Evolutionary conservation across 352 stramenopile species (phyloP).

Genomic region (Globisporangium perplexum): DNA sequence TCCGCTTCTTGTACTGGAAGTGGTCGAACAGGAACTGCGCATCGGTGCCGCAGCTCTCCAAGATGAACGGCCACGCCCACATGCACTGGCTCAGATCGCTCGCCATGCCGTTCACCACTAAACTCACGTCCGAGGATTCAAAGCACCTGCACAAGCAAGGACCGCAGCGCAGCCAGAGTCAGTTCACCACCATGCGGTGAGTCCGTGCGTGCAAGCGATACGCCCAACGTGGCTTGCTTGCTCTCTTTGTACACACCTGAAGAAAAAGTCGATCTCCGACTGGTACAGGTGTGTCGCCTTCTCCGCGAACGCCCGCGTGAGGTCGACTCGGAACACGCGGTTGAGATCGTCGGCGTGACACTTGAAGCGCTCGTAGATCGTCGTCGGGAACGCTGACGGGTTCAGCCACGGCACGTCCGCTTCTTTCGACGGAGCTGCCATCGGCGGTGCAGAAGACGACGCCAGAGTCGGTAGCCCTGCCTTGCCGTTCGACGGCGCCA

Average conservation of each 20-base stretch:
- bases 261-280: conserved; percentile 63
- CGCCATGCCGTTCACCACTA: conserved; percentile 76
- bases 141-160: conserved; percentile 33
- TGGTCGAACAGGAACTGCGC: conserved; percentile 73
- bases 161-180: not conserved
- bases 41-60: conserved; percentile 68
- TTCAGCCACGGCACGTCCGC: conserved; percentile 53
- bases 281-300: conserved; percentile 46
- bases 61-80: conserved; percentile 75
- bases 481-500: conserved; percentile 4
- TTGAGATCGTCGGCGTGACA: conserved; percentile 54
- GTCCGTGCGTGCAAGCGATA: no score
- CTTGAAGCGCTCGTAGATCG: conserved; percentile 49
- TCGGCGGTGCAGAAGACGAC: not conserved
- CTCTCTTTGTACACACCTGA: conserved; percentile 14
- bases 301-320: conserved; percentile 46
- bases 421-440: conserved; percentile 6
- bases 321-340: conserved; percentile 57
- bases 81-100: conserved; percentile 80
- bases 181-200: not conserved
- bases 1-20: conserved; percentile 57
- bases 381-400: conserved; percentile 33
- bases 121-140: conserved; percentile 67
- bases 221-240: not conserved
- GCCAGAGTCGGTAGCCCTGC: not conserved